A percentile compares a stretch with the other conserved stretches of the same genome.
Conservation (phyloP, 176 grass and related monocot genomes). For the Urochloa ruziziensis region DNA sequence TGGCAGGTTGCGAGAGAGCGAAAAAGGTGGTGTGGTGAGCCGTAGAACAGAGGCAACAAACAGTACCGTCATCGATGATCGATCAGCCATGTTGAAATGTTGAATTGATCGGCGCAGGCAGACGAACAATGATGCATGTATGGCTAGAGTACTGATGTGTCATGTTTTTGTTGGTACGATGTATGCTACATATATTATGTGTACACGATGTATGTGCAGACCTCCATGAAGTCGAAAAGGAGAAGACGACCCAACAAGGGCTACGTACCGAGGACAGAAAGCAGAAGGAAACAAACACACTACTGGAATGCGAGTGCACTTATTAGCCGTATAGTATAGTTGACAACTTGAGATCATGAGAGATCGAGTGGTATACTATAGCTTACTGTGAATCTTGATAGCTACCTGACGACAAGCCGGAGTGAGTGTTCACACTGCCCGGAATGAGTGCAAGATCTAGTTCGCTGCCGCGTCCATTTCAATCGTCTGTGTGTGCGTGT, state of each 20-base stretch:
- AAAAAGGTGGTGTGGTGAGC: not conserved
- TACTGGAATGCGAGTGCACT: not conserved
- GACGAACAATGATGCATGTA: conserved; percentile 4
- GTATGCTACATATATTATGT: not conserved
- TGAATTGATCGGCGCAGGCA: not conserved
- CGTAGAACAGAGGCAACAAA: not conserved
- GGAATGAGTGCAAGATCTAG: not conserved
- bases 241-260: not conserved
- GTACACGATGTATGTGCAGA: not conserved
- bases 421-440: not conserved
- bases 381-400: not conserved
- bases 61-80: not conserved
- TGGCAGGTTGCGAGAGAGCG: not conserved
- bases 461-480: not conserved
- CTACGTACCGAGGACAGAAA: not conserved
- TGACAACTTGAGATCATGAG: not conserved
- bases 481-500: not conserved
- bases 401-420: not conserved
- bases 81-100: not conserved
- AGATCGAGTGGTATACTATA: not conserved
- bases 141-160: not conserved
- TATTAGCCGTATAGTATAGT: no score
- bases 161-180: not conserved
- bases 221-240: not conserved
- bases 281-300: not conserved